Percentiles rank a stretch among this genome's conserved stretches.
Conservation (phyloP, 2,329 filamentous ascomycete genomes). For the Cercospora zeina region DNA sequence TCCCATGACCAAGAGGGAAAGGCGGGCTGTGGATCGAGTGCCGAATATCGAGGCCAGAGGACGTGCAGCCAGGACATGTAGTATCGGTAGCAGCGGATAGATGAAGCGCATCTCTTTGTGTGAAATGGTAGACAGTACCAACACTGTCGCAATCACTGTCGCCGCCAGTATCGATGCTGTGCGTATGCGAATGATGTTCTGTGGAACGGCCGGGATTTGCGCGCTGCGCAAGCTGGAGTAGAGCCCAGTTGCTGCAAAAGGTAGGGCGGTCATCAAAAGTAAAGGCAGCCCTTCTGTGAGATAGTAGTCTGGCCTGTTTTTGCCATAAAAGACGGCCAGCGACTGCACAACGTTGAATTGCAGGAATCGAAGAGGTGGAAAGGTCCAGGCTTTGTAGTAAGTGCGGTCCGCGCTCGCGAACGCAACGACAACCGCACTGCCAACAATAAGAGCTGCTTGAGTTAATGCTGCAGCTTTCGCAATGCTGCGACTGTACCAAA, state of each 20-base stretch:
- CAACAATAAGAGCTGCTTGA: constrained; percentile 33
- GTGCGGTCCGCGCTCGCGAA: constrained; percentile 69
- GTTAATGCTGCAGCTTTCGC: constrained; percentile 24
- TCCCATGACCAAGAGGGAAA: constrained; percentile 53
- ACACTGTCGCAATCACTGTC: constrained; percentile 59
- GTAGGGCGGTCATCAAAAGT: constrained; percentile 77
- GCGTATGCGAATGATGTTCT: constrained; percentile 19
- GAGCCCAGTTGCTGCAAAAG: constrained; percentile 69
- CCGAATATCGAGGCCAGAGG: constrained; percentile 66
- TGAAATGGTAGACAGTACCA: constrained; percentile 71
- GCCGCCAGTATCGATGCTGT: constrained; percentile 55
- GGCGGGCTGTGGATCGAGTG: constrained; percentile 45
- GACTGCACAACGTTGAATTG: constrained; percentile 88
- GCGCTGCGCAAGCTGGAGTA: constrained; percentile 45
- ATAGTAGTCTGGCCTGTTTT: constrained; percentile 91
- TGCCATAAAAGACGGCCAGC: constrained; percentile 88
- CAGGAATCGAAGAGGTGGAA: constrained; percentile 83
- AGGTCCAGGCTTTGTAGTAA: constrained; percentile 79
- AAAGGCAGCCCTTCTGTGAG: constrained; percentile 85
- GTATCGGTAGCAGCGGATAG: constrained; percentile 83
- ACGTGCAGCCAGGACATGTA: constrained; percentile 76
- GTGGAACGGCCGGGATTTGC: not conserved
- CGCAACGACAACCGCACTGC: constrained; percentile 59
- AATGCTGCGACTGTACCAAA: constrained; percentile 47
- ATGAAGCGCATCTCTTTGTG: constrained; percentile 99